Conservation (phyloP, 495 filamentous ascomycete genomes). For the Aspergillus olivimuriae region DNA sequence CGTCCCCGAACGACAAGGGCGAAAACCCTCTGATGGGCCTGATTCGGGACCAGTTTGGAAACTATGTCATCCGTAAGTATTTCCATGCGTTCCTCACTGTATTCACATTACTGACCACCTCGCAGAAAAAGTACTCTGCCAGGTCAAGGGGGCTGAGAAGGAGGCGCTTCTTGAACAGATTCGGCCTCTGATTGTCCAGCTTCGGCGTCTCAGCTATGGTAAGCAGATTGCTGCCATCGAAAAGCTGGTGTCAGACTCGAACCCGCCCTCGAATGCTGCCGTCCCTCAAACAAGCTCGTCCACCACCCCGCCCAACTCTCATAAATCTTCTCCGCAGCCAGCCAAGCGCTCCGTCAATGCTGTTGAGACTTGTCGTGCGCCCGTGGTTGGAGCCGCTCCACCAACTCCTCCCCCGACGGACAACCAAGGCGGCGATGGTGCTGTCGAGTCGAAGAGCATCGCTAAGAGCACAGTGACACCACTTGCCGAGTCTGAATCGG, state of each 20-base stretch:
- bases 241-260: too few relatives aligned
- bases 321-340: conserved; percentile 42
- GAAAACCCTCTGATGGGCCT: conserved; percentile 63
- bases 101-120: conserved; percentile 11
- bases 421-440: conserved; percentile 25
- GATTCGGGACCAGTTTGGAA: conserved; percentile 90
- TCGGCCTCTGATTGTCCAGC: conserved; percentile 60
- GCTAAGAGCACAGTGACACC: conserved; percentile 30
- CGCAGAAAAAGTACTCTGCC: conserved; percentile 71
- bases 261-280: too few relatives aligned
- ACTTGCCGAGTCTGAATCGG: conserved; percentile 27
- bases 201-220: conserved; percentile 69
- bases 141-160: conserved; percentile 59
- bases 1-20: conserved; percentile 52
- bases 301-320: conserved; percentile 39
- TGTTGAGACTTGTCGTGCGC: conserved; percentile 22
- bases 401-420: conserved; percentile 42
- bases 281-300: conserved; percentile 27
- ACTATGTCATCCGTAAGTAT: conserved; percentile 92
- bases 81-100: not conserved
- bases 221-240: conserved; percentile 76
- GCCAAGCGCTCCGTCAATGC: conserved; percentile 30
- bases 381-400: conserved; percentile 33
- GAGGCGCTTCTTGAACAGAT: conserved; percentile 64
- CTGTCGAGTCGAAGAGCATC: conserved; percentile 27